These are phyloP conservation scores for Globisporangium alternatum DNA, from an alignment of 352 stramenopile species.

Conservation along the genomic window DNA sequence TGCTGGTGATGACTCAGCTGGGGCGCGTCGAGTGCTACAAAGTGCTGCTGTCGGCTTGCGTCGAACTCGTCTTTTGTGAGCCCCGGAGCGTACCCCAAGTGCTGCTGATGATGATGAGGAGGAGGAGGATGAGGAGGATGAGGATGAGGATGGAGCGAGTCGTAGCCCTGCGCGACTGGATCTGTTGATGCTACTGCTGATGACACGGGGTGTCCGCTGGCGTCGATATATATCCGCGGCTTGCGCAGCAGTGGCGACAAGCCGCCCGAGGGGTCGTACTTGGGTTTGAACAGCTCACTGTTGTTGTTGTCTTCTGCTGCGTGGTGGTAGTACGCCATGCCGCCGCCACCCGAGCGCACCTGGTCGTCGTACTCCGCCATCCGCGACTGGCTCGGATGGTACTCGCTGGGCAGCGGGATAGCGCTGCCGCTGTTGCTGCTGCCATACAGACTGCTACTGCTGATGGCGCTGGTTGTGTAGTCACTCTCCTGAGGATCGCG, in stretches of 20 bases:
- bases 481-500: neutral
- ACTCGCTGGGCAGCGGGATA: neutral
- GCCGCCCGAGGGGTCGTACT: conserved; percentile 12
- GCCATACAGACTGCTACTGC: neutral
- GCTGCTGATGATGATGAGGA: neutral
- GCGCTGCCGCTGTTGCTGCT: neutral
- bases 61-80: conserved; percentile 11
- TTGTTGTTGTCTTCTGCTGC: conserved; percentile 7
- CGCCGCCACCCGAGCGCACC: neutral
- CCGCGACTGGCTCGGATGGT: neutral
- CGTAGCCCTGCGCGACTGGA: neutral
- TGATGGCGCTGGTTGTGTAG: neutral
- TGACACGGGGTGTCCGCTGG: neutral
- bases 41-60: neutral
- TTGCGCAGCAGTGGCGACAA: conserved; percentile 20
- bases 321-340: conserved; percentile 6
- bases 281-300: conserved; percentile 11
- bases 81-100: neutral
- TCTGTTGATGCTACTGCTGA: conserved; percentile 1
- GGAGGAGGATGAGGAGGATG: neutral
- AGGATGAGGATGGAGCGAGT: neutral
- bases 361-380: conserved; percentile 12
- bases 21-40: neutral
- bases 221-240: conserved; percentile 7
- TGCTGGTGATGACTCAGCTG: conserved; percentile 5